Percentiles rank a stretch among this genome's conserved stretches.
These are phyloP conservation scores for Conticribra weissflogii DNA, from an alignment of 108 stramenopile species.

Conservation along the genomic window DNA sequence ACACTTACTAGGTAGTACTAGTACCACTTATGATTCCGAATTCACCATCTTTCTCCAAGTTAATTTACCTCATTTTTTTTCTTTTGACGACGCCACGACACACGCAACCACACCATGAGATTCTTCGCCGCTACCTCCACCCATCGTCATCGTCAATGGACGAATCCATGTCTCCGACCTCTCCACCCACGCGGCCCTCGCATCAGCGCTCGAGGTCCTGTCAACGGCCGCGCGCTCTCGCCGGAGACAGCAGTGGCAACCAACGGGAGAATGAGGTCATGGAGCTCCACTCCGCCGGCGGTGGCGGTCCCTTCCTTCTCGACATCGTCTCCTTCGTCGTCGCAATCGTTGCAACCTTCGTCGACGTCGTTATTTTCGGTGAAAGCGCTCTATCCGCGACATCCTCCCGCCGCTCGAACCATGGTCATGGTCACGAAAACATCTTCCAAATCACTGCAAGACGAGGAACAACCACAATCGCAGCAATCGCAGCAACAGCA, in stretches of 20 bases:
- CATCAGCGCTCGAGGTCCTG: no score
- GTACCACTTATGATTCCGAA: no score
- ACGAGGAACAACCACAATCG: not conserved
- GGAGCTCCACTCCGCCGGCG: no score
- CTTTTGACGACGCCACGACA: no score
- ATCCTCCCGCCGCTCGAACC: not conserved
- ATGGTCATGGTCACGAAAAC: constrained; percentile 30
- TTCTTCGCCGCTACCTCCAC: not conserved
- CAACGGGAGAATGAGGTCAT: no score
- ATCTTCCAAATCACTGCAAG: not conserved
- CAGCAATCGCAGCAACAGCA: constrained; percentile 3
- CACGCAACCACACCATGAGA: constrained; percentile 1
- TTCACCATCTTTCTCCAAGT: no score
- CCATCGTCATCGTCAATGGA: not conserved
- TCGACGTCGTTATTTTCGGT: not conserved
- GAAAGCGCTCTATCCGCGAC: not conserved
- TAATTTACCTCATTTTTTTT: no score
- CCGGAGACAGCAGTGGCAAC: no score
- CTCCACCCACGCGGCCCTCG: not conserved
- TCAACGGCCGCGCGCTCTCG: no score
- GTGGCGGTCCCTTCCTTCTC: no score
- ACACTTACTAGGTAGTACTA: no score
- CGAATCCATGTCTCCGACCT: not conserved
- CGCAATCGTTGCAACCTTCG: not conserved
- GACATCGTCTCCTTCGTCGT: not conserved